Evolutionary conservation across 1,139 yeast species (phyloP).

Genomic region (Tardiomyces blankii): DNA sequence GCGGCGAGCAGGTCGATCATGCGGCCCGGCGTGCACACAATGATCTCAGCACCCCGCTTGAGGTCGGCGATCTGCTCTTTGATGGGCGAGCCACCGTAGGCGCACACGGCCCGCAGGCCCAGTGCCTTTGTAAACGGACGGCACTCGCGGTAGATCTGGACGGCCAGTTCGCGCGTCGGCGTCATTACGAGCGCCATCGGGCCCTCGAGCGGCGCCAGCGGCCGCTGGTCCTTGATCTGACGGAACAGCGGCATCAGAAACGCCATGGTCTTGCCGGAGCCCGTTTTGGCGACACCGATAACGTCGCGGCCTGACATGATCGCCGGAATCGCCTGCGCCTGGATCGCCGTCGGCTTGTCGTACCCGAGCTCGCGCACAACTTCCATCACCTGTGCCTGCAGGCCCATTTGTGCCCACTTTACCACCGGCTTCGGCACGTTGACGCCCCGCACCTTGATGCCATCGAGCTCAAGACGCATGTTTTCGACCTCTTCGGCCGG

Average conservation of each 20-base stretch:
- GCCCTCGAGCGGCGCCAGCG: slow-evolving; percentile 45
- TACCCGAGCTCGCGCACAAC: slow-evolving; percentile 45
- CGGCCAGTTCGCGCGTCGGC: slow-evolving; percentile 89
- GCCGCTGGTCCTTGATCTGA: slow-evolving; percentile 65
- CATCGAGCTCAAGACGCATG: slow-evolving; percentile 47
- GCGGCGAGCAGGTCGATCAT: slow-evolving; percentile 82
- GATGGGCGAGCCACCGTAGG: slow-evolving; percentile 90
- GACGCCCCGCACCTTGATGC: slow-evolving; percentile 50
- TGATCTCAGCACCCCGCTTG: slow-evolving; percentile 67
- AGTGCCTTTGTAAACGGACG: slow-evolving; percentile 43
- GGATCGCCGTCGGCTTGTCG: slow-evolving; percentile 72
- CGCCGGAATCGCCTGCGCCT: slow-evolving; percentile 84
- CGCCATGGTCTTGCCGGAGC: slow-evolving; percentile 91
- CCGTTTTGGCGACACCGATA: slow-evolving; percentile 92
- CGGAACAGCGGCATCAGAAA: slow-evolving; percentile 76
- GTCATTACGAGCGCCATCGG: slow-evolving; percentile 76
- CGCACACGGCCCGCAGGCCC: slow-evolving; percentile 52
- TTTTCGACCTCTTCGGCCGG: slow-evolving; percentile 42
- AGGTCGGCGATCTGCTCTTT: slow-evolving; percentile 73
- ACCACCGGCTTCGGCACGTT: slow-evolving; percentile 56
- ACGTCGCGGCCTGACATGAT: slow-evolving; percentile 85
- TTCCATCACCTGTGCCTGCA: slow-evolving; percentile 47
- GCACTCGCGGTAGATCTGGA: slow-evolving; percentile 70
- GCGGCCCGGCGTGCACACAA: slow-evolving; percentile 95
- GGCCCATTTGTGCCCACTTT: slow-evolving; percentile 75